Percentiles rank a stretch among this genome's conserved stretches.
phyloP scores from a whole-genome alignment of 1,284 basidiomycete species.

The Naganishia albida region DNA sequence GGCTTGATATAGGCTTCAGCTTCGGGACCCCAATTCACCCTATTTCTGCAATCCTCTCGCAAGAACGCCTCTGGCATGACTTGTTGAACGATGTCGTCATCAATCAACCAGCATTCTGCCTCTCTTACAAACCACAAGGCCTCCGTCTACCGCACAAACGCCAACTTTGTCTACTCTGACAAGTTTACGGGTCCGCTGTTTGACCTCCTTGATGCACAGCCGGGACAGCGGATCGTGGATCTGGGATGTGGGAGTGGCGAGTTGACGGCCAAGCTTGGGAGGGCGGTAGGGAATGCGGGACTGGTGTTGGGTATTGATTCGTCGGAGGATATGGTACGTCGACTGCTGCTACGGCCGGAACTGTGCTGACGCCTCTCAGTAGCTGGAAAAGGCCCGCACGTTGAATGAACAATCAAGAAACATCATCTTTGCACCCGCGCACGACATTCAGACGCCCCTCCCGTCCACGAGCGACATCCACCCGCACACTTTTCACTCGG shows the following conservation, averaged over 20 bases:
- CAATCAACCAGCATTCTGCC: constrained; percentile 5
- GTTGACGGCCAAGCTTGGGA: constrained; percentile 63
- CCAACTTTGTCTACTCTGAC: constrained; percentile 70
- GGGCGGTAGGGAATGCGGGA: constrained; percentile 61
- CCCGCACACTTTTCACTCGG: constrained; percentile 53
- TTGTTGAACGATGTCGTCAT: neutral
- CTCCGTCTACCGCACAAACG: constrained; percentile 50
- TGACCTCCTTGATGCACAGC: constrained; percentile 62
- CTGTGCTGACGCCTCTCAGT: neutral
- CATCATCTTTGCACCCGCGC: constrained; percentile 50
- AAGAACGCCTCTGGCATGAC: neutral
- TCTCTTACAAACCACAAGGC: constrained; percentile 46
- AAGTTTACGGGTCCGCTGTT: constrained; percentile 65
- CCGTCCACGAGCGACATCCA: constrained; percentile 1
- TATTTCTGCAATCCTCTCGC: neutral
- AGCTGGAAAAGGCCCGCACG: constrained; percentile 63
- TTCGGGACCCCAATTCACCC: no score
- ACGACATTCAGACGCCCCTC: constrained; percentile 44
- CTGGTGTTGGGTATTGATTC: constrained; percentile 68
- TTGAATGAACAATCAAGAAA: constrained; percentile 61
- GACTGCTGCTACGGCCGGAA: neutral
- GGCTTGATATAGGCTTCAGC: no score
- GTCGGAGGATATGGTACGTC: constrained; percentile 69
- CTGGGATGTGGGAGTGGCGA: constrained; percentile 82
- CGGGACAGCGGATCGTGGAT: constrained; percentile 72